Base-by-base conservation (phyloP, 1,284 basidiomycete genomes). In the Apiotrichum domesticum region DNA sequence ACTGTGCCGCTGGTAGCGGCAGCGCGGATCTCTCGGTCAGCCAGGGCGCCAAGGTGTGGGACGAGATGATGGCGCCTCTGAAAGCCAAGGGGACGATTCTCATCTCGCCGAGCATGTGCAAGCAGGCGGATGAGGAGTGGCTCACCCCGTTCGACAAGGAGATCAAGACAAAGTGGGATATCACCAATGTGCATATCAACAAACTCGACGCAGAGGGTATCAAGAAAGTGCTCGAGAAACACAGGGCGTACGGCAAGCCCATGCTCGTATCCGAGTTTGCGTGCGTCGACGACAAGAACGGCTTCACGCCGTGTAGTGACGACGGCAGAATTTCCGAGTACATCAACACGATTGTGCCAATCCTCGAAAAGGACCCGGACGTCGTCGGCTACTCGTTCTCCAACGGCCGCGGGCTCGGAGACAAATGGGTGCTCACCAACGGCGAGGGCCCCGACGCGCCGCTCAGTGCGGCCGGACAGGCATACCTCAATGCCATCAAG, bases 191-290 rank as follows among this genome's bases (percentile, higher is more conserved):
- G 11, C 69, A 69, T 60, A 65, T 71, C 62, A 76, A 78, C 71
- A 77, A 77, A 69, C 67, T 70, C 65, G 58, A 52, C 54, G 65
- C 71, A 65, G 73, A 55, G 14, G 74, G 71, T 42, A 72, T 74
- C 53, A 63, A 64, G 55, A 59, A 51, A n/a, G 66, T 63, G 42
- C 55, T 77, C 46, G 71, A 75, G 59, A 66, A 77, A 64, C 76
- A 78, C 68, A 66, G 65, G 63, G 67, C 61, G 40, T 77, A 73
- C 65, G 65, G 66, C 42, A 75, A 75, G 65, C 74, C 74, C 33
- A 70, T 78, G 43, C 74, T 70, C 70, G 68, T 78, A 37, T 72
- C 72, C 48, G 76, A 78, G 66, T 71, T 74, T 59, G 71, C 72
- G 15, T 75, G 73, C 56, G 75, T 77, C 50, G 62, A 66, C 52